These are phyloP conservation scores for Pelagophyceae sp. DNA, from an alignment of 352 stramenopile species.

Conservation along the genomic window DNA sequence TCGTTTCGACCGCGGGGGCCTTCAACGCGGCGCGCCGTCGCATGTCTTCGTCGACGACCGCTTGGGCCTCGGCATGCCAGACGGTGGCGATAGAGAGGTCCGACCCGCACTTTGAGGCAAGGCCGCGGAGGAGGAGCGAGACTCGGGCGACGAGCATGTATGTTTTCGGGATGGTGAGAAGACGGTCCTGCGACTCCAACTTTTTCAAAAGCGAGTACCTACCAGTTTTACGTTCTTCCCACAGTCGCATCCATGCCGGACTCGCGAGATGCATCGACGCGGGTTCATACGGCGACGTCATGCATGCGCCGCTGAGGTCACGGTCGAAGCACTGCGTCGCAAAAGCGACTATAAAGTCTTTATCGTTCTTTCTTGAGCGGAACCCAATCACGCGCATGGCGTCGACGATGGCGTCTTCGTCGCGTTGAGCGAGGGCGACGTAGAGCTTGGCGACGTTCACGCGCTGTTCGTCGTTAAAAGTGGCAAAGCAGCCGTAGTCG, in stretches of 20 bases:
- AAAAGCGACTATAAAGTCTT: slow-evolving; percentile 52
- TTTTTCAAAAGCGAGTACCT: neutral
- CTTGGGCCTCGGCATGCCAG: slow-evolving; percentile 52
- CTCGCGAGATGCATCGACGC: no score
- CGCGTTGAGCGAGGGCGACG: slow-evolving; percentile 56
- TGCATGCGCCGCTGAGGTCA: neutral
- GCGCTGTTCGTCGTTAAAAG: slow-evolving; percentile 29
- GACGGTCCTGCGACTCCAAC: neutral
- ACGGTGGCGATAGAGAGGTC: slow-evolving; percentile 69
- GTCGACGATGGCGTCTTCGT: slow-evolving; percentile 57
- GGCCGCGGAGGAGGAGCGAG: slow-evolving; percentile 65
- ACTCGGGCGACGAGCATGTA: slow-evolving; percentile 42
- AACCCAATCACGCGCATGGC: slow-evolving; percentile 66
- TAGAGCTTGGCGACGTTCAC: slow-evolving; percentile 65
- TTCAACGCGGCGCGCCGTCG: neutral
- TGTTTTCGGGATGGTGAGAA: neutral
- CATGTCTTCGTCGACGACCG: neutral
- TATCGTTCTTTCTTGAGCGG: slow-evolving; percentile 56
- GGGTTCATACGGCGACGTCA: neutral
- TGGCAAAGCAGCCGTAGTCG: slow-evolving; percentile 72
- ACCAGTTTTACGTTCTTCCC: no score
- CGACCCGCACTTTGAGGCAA: slow-evolving; percentile 69
- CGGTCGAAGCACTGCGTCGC: slow-evolving; percentile 15
- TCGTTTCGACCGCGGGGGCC: no score
- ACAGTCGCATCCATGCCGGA: no score